Evolutionary conservation across 2,329 filamentous ascomycete genomes (phyloP).

Genomic region (Cryphonectria parasitica): DNA sequence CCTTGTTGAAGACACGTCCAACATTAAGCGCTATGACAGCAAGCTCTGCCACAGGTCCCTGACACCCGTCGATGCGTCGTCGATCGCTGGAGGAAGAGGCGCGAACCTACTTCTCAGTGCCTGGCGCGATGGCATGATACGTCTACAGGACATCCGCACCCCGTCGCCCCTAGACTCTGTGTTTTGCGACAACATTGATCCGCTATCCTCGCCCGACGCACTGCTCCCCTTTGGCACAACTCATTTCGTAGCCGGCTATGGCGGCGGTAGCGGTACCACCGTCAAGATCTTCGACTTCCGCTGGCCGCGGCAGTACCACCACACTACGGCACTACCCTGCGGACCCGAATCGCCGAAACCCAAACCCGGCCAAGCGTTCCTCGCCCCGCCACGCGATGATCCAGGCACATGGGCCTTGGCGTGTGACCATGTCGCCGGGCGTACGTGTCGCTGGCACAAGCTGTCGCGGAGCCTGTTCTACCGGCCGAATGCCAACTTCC

Average conservation of each 20-base stretch:
- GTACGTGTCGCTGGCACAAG: slow-evolving; percentile 52
- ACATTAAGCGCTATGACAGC: slow-evolving; percentile 32
- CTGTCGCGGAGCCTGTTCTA: slow-evolving; percentile 48
- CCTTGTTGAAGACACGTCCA: slow-evolving; percentile 34
- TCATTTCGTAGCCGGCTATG: slow-evolving; percentile 55
- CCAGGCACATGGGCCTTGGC: slow-evolving; percentile 23
- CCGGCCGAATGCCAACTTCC: slow-evolving; percentile 54
- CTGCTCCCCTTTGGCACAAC: slow-evolving; percentile 55
- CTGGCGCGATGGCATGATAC: slow-evolving; percentile 56
- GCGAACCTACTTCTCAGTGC: slow-evolving; percentile 52
- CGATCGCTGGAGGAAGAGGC: slow-evolving; percentile 39
- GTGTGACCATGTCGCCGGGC: slow-evolving; percentile 43
- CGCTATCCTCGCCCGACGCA: slow-evolving; percentile 49
- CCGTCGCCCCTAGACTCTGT: slow-evolving; percentile 50
- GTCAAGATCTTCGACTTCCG: slow-evolving; percentile 61
- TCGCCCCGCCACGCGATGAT: slow-evolving; percentile 28
- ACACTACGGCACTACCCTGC: slow-evolving; percentile 54
- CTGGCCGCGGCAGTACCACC: slow-evolving; percentile 51
- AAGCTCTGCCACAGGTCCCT: slow-evolving; percentile 46
- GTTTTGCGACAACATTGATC: slow-evolving; percentile 58
- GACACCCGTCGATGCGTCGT: slow-evolving; percentile 45
- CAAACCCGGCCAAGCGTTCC: slow-evolving; percentile 39
- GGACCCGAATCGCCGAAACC: slow-evolving; percentile 42
- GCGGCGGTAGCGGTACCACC: slow-evolving; percentile 47
- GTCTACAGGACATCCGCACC: slow-evolving; percentile 55